A percentile compares a stretch with the other conserved stretches of the same genome.
phyloP scores from a whole-genome alignment of 169 alveolate genomes.

The Amoebophrya sp. region DNA sequence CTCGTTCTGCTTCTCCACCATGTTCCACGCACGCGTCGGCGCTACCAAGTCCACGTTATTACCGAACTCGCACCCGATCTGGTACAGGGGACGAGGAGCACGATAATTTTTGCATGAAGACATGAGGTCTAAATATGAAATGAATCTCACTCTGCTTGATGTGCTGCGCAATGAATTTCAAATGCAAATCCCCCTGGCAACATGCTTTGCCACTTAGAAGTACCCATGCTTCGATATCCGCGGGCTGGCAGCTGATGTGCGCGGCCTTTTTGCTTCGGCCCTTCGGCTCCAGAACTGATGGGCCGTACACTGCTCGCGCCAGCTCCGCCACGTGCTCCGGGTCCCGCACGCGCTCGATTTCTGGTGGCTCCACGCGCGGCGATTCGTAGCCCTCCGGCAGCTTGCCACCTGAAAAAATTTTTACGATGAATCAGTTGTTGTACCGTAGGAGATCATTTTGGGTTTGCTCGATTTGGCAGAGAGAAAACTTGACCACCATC shows the following conservation, averaged over 20 bases:
- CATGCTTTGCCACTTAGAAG: neutral
- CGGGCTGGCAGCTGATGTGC: neutral
- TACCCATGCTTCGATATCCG: neutral
- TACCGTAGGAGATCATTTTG: too few relatives aligned
- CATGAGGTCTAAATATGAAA: too few relatives aligned
- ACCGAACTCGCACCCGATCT: neutral
- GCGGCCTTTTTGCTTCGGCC: neutral
- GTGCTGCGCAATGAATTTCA: too few relatives aligned
- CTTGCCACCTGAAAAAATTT: too few relatives aligned
- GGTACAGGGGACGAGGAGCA: too few relatives aligned
- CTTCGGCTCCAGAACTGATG: neutral
- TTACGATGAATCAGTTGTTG: too few relatives aligned
- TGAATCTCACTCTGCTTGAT: too few relatives aligned
- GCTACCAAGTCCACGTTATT: neutral
- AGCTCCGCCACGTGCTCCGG: neutral
- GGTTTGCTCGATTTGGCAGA: too few relatives aligned
- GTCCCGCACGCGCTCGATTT: neutral
- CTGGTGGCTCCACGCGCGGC: neutral
- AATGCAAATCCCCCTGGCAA: too few relatives aligned
- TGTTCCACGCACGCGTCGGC: neutral
- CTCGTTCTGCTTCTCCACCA: neutral
- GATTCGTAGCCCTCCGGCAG: neutral
- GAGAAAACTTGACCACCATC: too few relatives aligned
- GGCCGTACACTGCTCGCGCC: neutral
- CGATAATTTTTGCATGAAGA: too few relatives aligned